Evolutionary conservation across 1,284 basidiomycete genomes (phyloP).

Genomic region (Mycosarcoma mackinlayi): DNA sequence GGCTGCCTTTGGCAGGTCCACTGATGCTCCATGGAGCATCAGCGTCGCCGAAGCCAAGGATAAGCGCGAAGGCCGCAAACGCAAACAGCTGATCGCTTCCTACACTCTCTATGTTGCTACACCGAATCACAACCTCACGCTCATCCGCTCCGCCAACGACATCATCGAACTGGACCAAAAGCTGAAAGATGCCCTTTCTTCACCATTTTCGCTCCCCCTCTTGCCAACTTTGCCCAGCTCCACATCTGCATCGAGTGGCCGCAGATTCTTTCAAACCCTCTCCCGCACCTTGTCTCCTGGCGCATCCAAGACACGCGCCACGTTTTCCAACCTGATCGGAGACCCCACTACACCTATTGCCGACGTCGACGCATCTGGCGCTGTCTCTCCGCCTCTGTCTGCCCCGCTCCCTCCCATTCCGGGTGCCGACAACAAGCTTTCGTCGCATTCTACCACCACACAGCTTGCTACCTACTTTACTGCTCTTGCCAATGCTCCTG

Average conservation of each 20-base stretch:
- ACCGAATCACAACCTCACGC: slow-evolving; percentile 85
- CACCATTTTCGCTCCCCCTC: slow-evolving; percentile 18
- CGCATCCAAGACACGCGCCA: slow-evolving; percentile 26
- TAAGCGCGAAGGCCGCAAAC: slow-evolving; percentile 44
- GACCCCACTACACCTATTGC: slow-evolving; percentile 30
- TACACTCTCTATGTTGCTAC: slow-evolving; percentile 72
- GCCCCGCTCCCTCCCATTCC: slow-evolving; percentile 39
- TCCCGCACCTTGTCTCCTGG: slow-evolving; percentile 56
- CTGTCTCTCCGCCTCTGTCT: slow-evolving; percentile 36
- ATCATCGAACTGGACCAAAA: slow-evolving; percentile 81
- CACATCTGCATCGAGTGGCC: slow-evolving; percentile 31
- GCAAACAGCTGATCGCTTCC: slow-evolving; percentile 63
- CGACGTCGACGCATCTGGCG: slow-evolving; percentile 6
- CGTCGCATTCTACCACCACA: slow-evolving; percentile 45
- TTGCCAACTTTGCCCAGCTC: slow-evolving; percentile 38
- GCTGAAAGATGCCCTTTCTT: slow-evolving; percentile 69
- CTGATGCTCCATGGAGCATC: slow-evolving; percentile 78
- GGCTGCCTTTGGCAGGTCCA: slow-evolving; percentile 10
- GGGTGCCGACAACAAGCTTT: slow-evolving; percentile 20
- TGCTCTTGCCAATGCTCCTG: slow-evolving; percentile 76
- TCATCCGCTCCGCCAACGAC: slow-evolving; percentile 80
- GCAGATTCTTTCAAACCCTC: slow-evolving; percentile 57
- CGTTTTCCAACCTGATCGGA: slow-evolving; percentile 32
- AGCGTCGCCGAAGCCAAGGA: slow-evolving; percentile 75
- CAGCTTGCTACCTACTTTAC: slow-evolving; percentile 82